Evolutionary conservation across 1,139 yeast species (phyloP), one percentile per base, ranked within the genome.

Genomic region (Saccharomyces hybrid): DNA sequence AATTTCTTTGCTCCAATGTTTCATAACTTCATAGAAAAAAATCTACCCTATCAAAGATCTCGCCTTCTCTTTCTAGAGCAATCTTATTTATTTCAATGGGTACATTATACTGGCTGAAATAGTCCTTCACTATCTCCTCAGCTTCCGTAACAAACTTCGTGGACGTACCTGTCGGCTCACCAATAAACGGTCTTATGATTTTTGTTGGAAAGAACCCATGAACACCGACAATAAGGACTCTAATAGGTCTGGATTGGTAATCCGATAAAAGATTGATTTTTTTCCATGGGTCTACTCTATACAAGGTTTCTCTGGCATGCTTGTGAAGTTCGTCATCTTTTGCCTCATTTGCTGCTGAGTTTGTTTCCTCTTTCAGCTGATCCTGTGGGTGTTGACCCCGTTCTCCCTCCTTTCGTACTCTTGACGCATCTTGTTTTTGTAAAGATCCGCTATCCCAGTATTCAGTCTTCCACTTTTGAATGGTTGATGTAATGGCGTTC

Each of bases 161-260:
- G 0, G 97, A 89, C 0, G 97, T 90, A 0, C 97, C 97, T 14
- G 95, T 89, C 3, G 97, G 97, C 56, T 89, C 89, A 1, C 97
- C 97, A 54, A 90, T 84, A 28, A 93, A 67, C 0, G 96, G 90
- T 53, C 98, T 75, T 1, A 93, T 78, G 79, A 89, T 84, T 59
- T 79, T 82, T 1, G 91, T 86, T 0, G 99, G 98, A 72, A 93
- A 89, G 65, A 91, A 93, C 0, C 98, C 98, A 73, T 93, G 98
- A 1, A 93, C 91, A 0, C 99, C 98, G 58, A 93, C 82, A 32
- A 93, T 86, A 47, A 93, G 53, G 2, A 68, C 65, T 54, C 59
- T 67, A 6, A 67, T 58, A 5, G 70, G 69, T 48, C 58, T 57
- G 21, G 44, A 38, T 11, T 38, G 44, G 44, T 38, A 38, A 38